These are phyloP conservation scores for Fusarium tuaranense DNA, from an alignment of 2,329 filamentous ascomycete species.

Conservation along the genomic window DNA sequence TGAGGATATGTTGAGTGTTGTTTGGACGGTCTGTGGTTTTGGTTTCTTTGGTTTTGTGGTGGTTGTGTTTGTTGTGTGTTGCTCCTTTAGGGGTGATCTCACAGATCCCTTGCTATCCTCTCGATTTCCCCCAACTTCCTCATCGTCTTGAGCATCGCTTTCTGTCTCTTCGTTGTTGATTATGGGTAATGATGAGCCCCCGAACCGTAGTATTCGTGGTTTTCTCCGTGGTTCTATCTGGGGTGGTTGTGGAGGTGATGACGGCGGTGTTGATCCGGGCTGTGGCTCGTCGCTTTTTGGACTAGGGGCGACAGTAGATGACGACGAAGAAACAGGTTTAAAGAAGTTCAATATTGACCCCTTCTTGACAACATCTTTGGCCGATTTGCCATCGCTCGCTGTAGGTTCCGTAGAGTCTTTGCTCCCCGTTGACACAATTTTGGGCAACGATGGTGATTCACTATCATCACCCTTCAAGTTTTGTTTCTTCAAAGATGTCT, in stretches of 20 bases:
- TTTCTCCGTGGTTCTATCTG: conserved; percentile 29
- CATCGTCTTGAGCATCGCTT: neutral
- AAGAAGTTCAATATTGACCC: conserved; percentile 57
- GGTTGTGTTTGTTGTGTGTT: conserved; percentile 19
- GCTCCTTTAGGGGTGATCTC: neutral
- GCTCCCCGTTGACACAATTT: neutral
- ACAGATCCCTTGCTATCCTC: neutral
- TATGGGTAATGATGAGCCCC: conserved; percentile 32
- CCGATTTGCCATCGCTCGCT: neutral
- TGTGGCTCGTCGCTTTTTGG: conserved; percentile 33
- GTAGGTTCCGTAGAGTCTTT: neutral
- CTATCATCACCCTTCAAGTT: neutral
- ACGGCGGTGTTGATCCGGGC: conserved; percentile 38
- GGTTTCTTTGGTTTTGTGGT: conserved; percentile 39
- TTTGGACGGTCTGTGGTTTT: conserved; percentile 48
- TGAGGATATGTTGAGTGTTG: conserved; percentile 58
- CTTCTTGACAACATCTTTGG: conserved; percentile 34
- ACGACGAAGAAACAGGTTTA: conserved; percentile 45
- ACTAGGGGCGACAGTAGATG: conserved; percentile 9
- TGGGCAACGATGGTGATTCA: neutral
- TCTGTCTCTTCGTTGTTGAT: conserved; percentile 14
- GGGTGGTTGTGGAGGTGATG: conserved; percentile 24
- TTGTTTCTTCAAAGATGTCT: neutral
- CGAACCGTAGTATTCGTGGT: conserved; percentile 47
- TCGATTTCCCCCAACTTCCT: neutral